A percentile compares a stretch with the other conserved stretches of the same genome.
Evolutionary conservation across 192 early-diverging fungal genomes (phyloP).

Genomic region (Podila minutissima): DNA sequence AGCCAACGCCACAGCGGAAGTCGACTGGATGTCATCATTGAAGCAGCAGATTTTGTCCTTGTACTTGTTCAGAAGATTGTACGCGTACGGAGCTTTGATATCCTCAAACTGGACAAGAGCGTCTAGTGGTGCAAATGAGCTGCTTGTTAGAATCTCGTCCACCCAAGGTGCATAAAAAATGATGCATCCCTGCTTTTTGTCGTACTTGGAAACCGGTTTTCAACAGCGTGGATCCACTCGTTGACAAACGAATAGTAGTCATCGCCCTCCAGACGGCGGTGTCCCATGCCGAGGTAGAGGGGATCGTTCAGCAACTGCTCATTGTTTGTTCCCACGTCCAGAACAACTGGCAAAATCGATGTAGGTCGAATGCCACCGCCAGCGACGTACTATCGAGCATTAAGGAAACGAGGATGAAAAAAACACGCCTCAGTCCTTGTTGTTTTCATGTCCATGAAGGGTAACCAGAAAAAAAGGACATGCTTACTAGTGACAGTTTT

Average conservation of each 20-base stretch:
- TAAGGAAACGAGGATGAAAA: not conserved
- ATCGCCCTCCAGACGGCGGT: conserved; percentile 69
- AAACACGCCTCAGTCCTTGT: too few species aligned
- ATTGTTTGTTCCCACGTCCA: conserved; percentile 94
- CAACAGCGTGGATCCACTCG: conserved; percentile 62
- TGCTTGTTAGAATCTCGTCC: too few species aligned
- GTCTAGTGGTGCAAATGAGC: conserved; percentile 29
- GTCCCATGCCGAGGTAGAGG: conserved; percentile 86
- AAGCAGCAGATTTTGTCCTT: conserved; percentile 83
- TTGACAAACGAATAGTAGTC: conserved; percentile 63
- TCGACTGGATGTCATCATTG: conserved; percentile 96
- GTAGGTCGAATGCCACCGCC: conserved; percentile 89
- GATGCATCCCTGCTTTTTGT: not conserved
- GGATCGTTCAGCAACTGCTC: conserved; percentile 82
- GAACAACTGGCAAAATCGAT: conserved; percentile 87
- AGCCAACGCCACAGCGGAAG: conserved; percentile 93
- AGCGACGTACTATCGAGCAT: conserved; percentile 79
- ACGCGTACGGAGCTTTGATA: conserved; percentile 74
- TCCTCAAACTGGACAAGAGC: conserved; percentile 97
- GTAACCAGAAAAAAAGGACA: not conserved
- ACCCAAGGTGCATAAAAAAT: not conserved
- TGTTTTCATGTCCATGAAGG: too few species aligned
- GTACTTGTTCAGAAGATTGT: conserved; percentile 84
- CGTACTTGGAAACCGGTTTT: conserved; percentile 65
- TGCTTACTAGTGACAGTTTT: conserved; percentile 70